Base-by-base conservation (phyloP, 805 yeast species). In the Lipomyces sp. region DNA sequence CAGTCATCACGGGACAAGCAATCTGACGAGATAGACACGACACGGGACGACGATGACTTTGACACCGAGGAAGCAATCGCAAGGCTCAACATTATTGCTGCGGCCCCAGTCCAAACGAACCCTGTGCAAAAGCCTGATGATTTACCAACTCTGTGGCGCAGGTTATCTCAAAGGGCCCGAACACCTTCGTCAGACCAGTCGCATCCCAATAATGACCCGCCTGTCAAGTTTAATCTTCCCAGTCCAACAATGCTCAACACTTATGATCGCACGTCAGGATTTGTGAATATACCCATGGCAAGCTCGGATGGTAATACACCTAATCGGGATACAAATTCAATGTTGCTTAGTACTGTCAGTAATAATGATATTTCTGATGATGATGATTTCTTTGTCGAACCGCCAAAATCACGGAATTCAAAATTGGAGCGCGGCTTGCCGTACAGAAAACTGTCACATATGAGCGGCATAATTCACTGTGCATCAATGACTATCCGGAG, bases 21-120 rank as follows among this genome's bases (percentile, higher is more conserved):
- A 42, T 15, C 48, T 15, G 48, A 42, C 1, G 48, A 42, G 18
- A n/a, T 42, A 8, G 48, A 42, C 4, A 42, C 48, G 24, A 42
- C 48, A 4, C 48, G 45, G 30, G 66, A 64, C 15, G 66, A 64
- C 15, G 66, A 64, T 18, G 60, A 60, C 18, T 64, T 64, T 39
- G 67, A 64, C 58, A 64, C 67, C 5, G 67, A 64, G 18, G 67
- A 60, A 15, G 67, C 67, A 8, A 60, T 64, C 33, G 60, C 50
- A 13, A 59, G 64, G 29, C 45, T 64, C 34, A 18, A 61, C 3
- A 53, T 57, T 15, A 51, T 64, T n/a, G 51, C 61, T 15, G 53
- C 51, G 15, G 54, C 24, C 35, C 57, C 67, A 1, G 57, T 50
- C 24, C 62, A 64, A 50, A 56, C 61, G 8, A 57, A 35, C 24